Percentiles rank a stretch among this genome's conserved stretches.
Conservation (phyloP, 2,329 filamentous ascomycete species). For the Periconia sp. region DNA sequence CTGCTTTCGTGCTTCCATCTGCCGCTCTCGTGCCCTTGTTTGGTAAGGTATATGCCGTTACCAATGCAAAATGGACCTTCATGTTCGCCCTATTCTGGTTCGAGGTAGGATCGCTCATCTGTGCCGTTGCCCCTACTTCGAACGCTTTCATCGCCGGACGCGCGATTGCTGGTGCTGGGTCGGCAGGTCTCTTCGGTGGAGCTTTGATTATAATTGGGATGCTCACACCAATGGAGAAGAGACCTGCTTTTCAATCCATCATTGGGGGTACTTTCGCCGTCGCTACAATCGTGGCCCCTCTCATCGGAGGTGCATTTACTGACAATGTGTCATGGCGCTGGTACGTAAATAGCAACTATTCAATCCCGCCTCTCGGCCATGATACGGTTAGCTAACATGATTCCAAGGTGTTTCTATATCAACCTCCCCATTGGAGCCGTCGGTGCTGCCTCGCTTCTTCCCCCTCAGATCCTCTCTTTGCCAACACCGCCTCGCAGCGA, state of each 20-base stretch:
- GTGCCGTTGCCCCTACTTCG: conserved; percentile 52
- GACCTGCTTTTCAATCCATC: conserved; percentile 45
- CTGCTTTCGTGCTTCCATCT: conserved; percentile 44
- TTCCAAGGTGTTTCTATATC: conserved; percentile 44
- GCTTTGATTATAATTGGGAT: conserved; percentile 50
- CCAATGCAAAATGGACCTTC: conserved; percentile 49
- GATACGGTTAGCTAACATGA: too few relatives aligned
- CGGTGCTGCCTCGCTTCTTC: conserved; percentile 45
- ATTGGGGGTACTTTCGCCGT: conserved; percentile 49
- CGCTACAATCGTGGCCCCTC: conserved; percentile 50
- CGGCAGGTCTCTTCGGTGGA: conserved; percentile 53
- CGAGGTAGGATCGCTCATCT: conserved; percentile 54
- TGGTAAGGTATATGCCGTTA: conserved; percentile 49
- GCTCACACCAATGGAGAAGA: conserved; percentile 47
- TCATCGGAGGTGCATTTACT: conserved; percentile 51
- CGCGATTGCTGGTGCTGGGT: conserved; percentile 53
- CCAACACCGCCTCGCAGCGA: too few relatives aligned
- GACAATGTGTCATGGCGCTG: conserved; percentile 50
- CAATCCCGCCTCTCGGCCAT: too few relatives aligned
- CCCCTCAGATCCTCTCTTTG: too few relatives aligned
- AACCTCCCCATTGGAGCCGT: conserved; percentile 55
- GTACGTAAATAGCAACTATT: too few relatives aligned
- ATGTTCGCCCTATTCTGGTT: conserved; percentile 49
- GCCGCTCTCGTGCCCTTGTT: conserved; percentile 41
- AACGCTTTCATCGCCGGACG: conserved; percentile 54